Conservation (phyloP, 805 yeast genomes). For the Scheffersomyces ergatensis region DNA sequence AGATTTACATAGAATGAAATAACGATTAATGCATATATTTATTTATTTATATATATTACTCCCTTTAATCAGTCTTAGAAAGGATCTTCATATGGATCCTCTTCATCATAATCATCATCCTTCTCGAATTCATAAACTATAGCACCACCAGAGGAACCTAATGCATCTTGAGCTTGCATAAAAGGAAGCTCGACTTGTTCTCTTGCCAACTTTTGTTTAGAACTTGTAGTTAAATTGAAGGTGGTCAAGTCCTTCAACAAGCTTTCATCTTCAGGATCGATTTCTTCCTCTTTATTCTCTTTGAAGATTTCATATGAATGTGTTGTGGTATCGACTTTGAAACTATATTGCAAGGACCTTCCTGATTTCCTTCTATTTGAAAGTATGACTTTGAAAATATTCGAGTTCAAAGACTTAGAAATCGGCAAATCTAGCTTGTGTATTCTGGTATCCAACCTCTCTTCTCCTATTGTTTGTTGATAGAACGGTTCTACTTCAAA, state of each 20-base stretch:
- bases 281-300: constrained; percentile 16
- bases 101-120: constrained; percentile 97
- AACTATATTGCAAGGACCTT: constrained; percentile 59
- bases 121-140: constrained; percentile 93
- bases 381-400: constrained; percentile 46
- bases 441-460: constrained; percentile 40
- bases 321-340: constrained; percentile 45
- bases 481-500: constrained; percentile 55
- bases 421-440: constrained; percentile 47
- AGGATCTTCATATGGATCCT: constrained; percentile 97
- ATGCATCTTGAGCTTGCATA: constrained; percentile 77
- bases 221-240: constrained; percentile 75
- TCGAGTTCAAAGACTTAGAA: constrained; percentile 42
- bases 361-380: constrained; percentile 84
- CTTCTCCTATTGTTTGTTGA: constrained; percentile 38
- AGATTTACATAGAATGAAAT: neutral
- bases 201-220: constrained; percentile 71
- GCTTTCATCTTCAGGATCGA: constrained; percentile 45
- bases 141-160: constrained; percentile 74
- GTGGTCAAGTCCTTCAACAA: constrained; percentile 77
- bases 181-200: constrained; percentile 91
- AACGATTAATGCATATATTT: constrained; percentile 1
- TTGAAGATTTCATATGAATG: constrained; percentile 40
- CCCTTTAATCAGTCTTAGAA: constrained; percentile 42
- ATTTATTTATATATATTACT: neutral